Evolutionary conservation across 345 rosid species (phyloP).

Genomic region (Dipteronia sinensis): DNA sequence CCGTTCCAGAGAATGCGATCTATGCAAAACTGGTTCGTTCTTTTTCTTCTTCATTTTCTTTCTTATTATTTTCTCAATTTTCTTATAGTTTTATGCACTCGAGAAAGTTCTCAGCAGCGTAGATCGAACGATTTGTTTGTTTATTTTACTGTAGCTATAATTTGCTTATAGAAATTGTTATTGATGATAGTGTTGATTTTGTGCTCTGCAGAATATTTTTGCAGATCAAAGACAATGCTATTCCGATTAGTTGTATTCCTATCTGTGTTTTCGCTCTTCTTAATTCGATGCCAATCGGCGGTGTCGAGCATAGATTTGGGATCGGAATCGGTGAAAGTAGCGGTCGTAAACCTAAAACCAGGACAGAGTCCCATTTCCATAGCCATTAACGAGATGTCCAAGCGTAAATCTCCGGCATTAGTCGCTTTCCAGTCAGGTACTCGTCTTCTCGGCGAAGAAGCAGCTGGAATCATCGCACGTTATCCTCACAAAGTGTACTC

Average conservation of each 20-base stretch:
- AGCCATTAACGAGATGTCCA: slow-evolving; percentile 99
- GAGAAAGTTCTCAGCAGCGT: neutral
- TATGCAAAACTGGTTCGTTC: slow-evolving; percentile 14
- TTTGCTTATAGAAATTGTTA: neutral
- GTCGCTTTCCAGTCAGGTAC: slow-evolving; percentile 77
- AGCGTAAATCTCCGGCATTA: slow-evolving; percentile 88
- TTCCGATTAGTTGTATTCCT: slow-evolving; percentile 38
- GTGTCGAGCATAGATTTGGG: slow-evolving; percentile 97
- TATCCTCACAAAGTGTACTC: slow-evolving; percentile 82
- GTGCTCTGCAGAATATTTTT: slow-evolving; percentile 8
- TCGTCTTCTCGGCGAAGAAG: slow-evolving; percentile 91
- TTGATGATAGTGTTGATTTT: neutral
- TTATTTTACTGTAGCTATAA: no score
- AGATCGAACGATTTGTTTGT: neutral
- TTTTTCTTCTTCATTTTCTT: neutral
- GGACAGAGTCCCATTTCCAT: slow-evolving; percentile 91
- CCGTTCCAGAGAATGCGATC: slow-evolving; percentile 29
- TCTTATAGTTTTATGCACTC: neutral
- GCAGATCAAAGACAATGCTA: slow-evolving; percentile 35
- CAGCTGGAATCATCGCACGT: slow-evolving; percentile 87
- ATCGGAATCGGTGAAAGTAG: slow-evolving; percentile 90
- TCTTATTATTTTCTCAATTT: neutral
- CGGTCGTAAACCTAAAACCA: slow-evolving; percentile 81
- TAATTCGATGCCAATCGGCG: slow-evolving; percentile 62
- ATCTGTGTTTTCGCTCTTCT: slow-evolving; percentile 32